These are phyloP conservation scores for Amborella trichopoda DNA, from an alignment of 164 flowering plant species.

Conservation along the genomic window DNA sequence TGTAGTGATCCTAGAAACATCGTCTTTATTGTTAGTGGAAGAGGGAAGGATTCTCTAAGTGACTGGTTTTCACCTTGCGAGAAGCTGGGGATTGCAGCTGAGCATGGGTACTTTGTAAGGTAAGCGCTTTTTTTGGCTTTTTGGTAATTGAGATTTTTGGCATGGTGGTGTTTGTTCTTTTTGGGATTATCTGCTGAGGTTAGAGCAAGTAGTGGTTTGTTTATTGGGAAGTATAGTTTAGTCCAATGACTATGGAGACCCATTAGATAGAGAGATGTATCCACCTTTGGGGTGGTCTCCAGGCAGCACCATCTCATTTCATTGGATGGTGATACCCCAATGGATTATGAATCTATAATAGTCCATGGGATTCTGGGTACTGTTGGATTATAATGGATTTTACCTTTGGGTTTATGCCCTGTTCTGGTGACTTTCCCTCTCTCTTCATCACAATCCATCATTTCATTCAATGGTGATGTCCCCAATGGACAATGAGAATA, in stretches of 20 bases:
- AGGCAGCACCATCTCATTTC: no score
- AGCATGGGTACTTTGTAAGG: slow-evolving; percentile 57
- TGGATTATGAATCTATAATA: no score
- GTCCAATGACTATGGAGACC: neutral
- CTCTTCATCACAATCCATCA: neutral
- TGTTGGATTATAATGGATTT: no score
- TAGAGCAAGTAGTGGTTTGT: neutral
- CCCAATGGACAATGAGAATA: no score
- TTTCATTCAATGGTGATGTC: neutral
- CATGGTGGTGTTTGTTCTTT: neutral
- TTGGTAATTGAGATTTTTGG: neutral
- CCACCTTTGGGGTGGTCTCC: neutral
- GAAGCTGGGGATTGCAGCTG: slow-evolving; percentile 45
- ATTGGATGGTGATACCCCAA: no score
- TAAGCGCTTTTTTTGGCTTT: slow-evolving; percentile 1
- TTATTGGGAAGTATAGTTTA: neutral
- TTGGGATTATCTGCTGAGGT: neutral
- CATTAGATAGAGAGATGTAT: neutral
- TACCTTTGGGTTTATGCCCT: no score
- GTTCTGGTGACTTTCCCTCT: neutral
- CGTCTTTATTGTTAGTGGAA: slow-evolving; percentile 56
- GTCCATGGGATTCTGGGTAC: no score
- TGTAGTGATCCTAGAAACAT: slow-evolving; percentile 42
- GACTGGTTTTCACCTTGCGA: slow-evolving; percentile 47
- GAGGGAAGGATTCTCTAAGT: slow-evolving; percentile 26